Conservation (phyloP, 1,284 basidiomycete genomes). For the Puccinia hordei region DNA sequence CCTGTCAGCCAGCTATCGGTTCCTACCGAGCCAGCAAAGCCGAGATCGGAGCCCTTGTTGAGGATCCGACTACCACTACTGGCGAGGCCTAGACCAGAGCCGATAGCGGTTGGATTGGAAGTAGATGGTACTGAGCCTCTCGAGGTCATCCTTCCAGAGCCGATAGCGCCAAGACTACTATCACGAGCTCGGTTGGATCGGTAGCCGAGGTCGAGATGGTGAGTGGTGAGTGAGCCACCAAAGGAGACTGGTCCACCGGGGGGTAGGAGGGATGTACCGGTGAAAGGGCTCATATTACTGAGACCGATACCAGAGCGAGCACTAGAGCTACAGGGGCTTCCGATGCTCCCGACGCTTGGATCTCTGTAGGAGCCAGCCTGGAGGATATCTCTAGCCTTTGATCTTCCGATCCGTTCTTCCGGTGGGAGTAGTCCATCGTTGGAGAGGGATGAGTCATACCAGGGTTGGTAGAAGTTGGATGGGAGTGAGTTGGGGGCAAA, state of each 20-base stretch:
- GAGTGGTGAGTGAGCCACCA: slow-evolving; percentile 14
- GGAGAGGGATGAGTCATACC: slow-evolving; percentile 23
- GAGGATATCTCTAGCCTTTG: slow-evolving; percentile 47
- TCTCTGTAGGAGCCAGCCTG: slow-evolving; percentile 24
- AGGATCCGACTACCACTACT: slow-evolving; percentile 53
- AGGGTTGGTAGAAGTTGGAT: slow-evolving; percentile 36
- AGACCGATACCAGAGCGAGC: slow-evolving; percentile 54
- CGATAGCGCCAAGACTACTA: slow-evolving; percentile 49
- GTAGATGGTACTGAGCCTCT: slow-evolving; percentile 19
- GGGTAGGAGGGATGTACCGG: slow-evolving; percentile 53
- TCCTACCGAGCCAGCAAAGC: slow-evolving; percentile 27
- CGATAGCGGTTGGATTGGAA: slow-evolving; percentile 50
- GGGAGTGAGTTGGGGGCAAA: slow-evolving; percentile 46
- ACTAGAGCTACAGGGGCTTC: slow-evolving; percentile 44
- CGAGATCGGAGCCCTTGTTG: slow-evolving; percentile 53
- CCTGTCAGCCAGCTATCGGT: slow-evolving; percentile 45
- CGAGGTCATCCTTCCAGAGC: slow-evolving; percentile 29
- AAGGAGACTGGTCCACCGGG: slow-evolving; percentile 36
- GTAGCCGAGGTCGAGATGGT: slow-evolving; percentile 15
- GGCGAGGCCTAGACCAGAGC: slow-evolving; percentile 53
- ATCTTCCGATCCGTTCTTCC: slow-evolving; percentile 37
- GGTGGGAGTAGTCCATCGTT: background rate
- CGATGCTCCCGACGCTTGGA: slow-evolving; percentile 42
- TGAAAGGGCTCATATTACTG: slow-evolving; percentile 57
- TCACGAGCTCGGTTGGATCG: slow-evolving; percentile 42